These are phyloP conservation scores for Papiliotrema fonsecae DNA, from an alignment of 1,284 basidiomycete species.

Conservation along the genomic window DNA sequence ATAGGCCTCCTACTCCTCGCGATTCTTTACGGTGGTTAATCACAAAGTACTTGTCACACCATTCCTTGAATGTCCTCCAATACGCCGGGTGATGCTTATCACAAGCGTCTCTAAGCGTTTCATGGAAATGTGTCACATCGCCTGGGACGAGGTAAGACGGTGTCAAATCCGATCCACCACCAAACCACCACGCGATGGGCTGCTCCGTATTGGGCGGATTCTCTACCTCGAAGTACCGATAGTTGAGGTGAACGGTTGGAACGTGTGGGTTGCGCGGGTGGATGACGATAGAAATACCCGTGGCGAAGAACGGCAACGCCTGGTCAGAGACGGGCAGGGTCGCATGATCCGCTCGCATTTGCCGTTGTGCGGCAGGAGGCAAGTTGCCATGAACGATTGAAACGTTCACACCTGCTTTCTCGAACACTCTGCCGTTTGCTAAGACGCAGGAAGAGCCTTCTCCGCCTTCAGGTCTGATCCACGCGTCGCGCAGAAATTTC, in stretches of 20 bases:
- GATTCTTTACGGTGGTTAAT: slow-evolving; percentile 87
- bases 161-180: slow-evolving; percentile 93
- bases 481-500: slow-evolving; percentile 78
- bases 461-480: slow-evolving; percentile 75
- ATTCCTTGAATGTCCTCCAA: slow-evolving; percentile 81
- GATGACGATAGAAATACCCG: slow-evolving; percentile 84
- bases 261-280: slow-evolving; percentile 89
- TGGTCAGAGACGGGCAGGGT: slow-evolving; percentile 58
- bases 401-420: slow-evolving; percentile 96
- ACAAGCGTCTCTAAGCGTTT: slow-evolving; percentile 69
- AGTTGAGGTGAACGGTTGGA: slow-evolving; percentile 94
- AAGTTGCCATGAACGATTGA: slow-evolving; percentile 85
- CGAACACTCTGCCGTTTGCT: slow-evolving; percentile 67
- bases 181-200: slow-evolving; percentile 92
- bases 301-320: slow-evolving; percentile 85
- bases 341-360: slow-evolving; percentile 90
- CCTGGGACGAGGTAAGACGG: slow-evolving; percentile 87
- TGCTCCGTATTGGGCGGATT: slow-evolving; percentile 50
- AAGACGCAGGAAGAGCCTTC: slow-evolving; percentile 85
- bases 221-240: slow-evolving; percentile 92
- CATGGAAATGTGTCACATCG: slow-evolving; percentile 85
- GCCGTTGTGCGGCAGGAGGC: slow-evolving; percentile 79
- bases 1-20: slow-evolving; percentile 89
- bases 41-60: slow-evolving; percentile 98
- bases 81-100: slow-evolving; percentile 65